Evolutionary conservation across 768 basidiomycete species (phyloP).

Genomic region (Suillus paluster): DNA sequence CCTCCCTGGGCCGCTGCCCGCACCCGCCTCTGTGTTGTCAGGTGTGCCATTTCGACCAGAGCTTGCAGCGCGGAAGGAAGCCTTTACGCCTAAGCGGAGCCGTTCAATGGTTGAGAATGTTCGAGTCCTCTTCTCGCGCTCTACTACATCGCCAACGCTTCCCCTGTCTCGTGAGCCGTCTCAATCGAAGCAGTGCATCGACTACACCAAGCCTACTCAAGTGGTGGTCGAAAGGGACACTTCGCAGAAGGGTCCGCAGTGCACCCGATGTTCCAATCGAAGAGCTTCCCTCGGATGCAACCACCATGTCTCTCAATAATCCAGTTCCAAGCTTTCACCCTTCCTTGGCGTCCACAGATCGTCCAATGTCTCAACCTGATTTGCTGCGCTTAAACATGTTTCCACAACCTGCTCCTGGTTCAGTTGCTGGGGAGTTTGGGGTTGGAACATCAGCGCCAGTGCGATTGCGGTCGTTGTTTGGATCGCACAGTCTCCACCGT

Average conservation of each 20-base stretch:
- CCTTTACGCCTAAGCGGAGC: conserved; percentile 44
- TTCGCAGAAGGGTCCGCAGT: conserved; percentile 57
- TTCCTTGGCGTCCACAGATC: conserved; percentile 17
- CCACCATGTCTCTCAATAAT: conserved; percentile 30
- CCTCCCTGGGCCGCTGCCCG: conserved; percentile 19
- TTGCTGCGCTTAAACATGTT: conserved; percentile 25
- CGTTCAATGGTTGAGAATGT: conserved; percentile 67
- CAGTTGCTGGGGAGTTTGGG: conserved; percentile 30
- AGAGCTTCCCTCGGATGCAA: conserved; percentile 28
- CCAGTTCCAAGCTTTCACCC: conserved; percentile 14
- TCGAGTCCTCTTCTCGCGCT: conserved; percentile 60
- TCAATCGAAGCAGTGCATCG: conserved; percentile 29
- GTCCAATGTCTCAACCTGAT: conserved; percentile 38
- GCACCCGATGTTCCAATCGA: conserved; percentile 48
- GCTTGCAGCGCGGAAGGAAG: conserved; percentile 25
- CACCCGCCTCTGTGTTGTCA: conserved; percentile 16
- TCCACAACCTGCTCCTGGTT: conserved; percentile 13
- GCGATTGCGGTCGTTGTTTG: conserved; percentile 17
- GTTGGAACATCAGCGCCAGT: conserved; percentile 15
- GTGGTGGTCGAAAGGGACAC: conserved; percentile 55
- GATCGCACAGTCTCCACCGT: conserved; percentile 19
- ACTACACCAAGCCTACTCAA: conserved; percentile 40
- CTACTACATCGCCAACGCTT: conserved; percentile 41
- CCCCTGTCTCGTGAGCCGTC: conserved; percentile 33
- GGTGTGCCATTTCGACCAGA: conserved; percentile 30